Percentiles rank a stretch among this genome's conserved stretches.
phyloP scores from a whole-genome alignment of 768 basidiomycete genomes.

The Collybiopsis confluens region DNA sequence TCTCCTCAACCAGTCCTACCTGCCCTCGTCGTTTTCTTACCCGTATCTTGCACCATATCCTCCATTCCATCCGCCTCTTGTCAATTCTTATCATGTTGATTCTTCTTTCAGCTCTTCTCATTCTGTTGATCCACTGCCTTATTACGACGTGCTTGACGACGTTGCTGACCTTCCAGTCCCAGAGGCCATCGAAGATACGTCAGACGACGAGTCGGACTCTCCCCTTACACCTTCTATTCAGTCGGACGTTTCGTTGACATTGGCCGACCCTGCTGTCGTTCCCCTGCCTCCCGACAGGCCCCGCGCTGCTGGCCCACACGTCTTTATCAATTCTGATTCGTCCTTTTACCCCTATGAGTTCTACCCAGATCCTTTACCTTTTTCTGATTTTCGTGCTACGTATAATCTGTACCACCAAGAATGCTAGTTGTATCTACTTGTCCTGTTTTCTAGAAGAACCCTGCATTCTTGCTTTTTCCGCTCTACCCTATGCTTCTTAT shows the following conservation, averaged over 20 bases:
- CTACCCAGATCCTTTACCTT: constrained; percentile 71
- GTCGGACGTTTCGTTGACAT: constrained; percentile 52
- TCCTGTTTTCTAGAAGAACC: background rate
- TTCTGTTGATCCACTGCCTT: constrained; percentile 59
- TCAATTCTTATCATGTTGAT: constrained; percentile 43
- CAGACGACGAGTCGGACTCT: constrained; percentile 80
- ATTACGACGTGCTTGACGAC: constrained; percentile 54
- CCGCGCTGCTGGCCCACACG: constrained; percentile 46
- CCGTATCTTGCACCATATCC: constrained; percentile 67
- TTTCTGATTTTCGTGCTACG: constrained; percentile 45
- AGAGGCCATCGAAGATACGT: constrained; percentile 79
- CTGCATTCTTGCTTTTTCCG: constrained; percentile 14
- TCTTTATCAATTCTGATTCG: constrained; percentile 58
- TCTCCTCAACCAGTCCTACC: constrained; percentile 50
- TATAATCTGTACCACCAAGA: constrained; percentile 55
- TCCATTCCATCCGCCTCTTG: constrained; percentile 52
- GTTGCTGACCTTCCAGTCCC: constrained; percentile 67
- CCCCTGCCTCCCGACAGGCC: constrained; percentile 49
- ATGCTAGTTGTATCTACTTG: constrained; percentile 41
- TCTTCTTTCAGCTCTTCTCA: constrained; percentile 35
- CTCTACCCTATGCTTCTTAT: constrained; percentile 19
- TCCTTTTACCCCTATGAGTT: constrained; percentile 64
- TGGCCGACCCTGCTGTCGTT: constrained; percentile 46
- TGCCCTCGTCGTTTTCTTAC: constrained; percentile 41
- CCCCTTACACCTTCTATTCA: constrained; percentile 58